Conservation (phyloP, 2,329 filamentous ascomycete genomes). For the Fusarium keratoplasticum region DNA sequence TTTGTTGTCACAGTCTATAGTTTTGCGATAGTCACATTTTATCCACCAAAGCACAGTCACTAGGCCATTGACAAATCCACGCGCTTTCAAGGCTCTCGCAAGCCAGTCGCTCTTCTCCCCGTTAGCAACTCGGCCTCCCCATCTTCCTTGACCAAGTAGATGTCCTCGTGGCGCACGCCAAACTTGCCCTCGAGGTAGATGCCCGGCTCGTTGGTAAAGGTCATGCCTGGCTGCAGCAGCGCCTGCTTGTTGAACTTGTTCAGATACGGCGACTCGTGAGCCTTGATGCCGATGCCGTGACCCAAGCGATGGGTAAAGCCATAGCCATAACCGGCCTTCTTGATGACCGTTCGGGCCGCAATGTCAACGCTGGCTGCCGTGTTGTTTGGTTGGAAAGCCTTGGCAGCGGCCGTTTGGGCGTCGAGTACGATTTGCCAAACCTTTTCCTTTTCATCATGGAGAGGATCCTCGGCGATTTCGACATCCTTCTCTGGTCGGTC, state of each 20-base stretch:
- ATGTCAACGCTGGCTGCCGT: constrained; percentile 71
- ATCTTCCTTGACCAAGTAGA: constrained; percentile 66
- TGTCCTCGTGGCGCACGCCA: constrained; percentile 72
- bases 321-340: constrained; percentile 67
- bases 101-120: constrained; percentile 61
- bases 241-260: constrained; percentile 69
- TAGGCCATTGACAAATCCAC: background rate
- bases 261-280: constrained; percentile 73
- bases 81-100: constrained; percentile 61
- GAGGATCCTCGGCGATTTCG: constrained; percentile 20
- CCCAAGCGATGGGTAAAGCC: constrained; percentile 72
- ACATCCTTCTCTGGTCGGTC: constrained; percentile 44
- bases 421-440: constrained; percentile 72
- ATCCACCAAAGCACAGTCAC: background rate
- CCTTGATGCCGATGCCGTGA: constrained; percentile 75
- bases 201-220: constrained; percentile 73
- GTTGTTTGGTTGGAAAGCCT: constrained; percentile 61
- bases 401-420: constrained; percentile 68
- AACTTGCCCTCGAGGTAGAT: constrained; percentile 71
- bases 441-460: constrained; percentile 62
- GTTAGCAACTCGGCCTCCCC: constrained; percentile 67
- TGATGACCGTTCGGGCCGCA: constrained; percentile 68
- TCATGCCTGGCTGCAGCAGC: constrained; percentile 66
- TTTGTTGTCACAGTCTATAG: background rate
- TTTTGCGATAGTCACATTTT: background rate